Base-by-base conservation (phyloP, 805 yeast genomes). In the Myxozyma sirexii region DNA sequence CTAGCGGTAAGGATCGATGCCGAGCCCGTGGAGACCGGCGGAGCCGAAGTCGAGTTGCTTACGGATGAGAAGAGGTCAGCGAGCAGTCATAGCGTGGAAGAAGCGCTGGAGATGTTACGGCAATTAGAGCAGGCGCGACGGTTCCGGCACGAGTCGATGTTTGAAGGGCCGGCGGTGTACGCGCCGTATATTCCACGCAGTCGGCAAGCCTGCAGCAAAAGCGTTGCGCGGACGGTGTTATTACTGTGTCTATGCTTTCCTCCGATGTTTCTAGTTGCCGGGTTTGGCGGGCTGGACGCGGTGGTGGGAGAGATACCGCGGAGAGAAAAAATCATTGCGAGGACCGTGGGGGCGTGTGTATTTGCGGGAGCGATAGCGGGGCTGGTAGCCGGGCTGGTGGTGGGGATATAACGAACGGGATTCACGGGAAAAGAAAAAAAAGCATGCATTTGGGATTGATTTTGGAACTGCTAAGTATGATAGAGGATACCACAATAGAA, bases 221-320 rank as follows among this genome's bases (percentile, higher is more conserved):
- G 33, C 8, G 21, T 55, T 27, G 70, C 75, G 10, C 29, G 63
- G n/a, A 31, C 61, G 5, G 48, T 71, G 17, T 54, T 75, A 27
- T 39, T 56, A 1, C 57, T 44, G 17, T 71, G 69, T 44, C 15
- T 63, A 0, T 31, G 65, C 24, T 74, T 76, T 60, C 79, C 79
- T 2, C 79, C 79, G 17, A 52, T 70, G 26, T 75, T 76, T 76
- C 56, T 76, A 37, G 70, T 76, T 4, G 60, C 76, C 43, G 76
- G 72, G n/a, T 56, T 67, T 1, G 79, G 79, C 6, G 70, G 66
- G 59, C 66, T 75, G 39, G 79, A 76, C 57, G 33, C 54, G 3
- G 60, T 64, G 2, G 59, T 69, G 2, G 79, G 79, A 4, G 67
- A 64, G 33, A 58, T 76, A 1, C 71, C 75, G 35, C 58, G 67